phyloP scores from a whole-genome alignment of 208 protist species.

The Trypanosoma platydactyli region DNA sequence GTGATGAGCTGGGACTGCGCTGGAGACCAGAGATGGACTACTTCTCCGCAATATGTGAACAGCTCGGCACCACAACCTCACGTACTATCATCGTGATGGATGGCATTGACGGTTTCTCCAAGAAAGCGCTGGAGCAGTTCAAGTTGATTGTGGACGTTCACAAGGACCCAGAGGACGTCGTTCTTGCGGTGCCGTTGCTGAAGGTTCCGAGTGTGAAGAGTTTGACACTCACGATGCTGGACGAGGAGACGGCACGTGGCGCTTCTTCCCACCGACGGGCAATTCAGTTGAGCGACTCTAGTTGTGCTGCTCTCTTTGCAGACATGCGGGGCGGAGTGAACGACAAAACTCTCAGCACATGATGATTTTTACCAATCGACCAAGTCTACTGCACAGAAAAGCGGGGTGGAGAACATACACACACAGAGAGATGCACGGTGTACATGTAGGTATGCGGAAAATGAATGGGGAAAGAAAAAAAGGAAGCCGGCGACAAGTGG shows the following conservation, averaged over 20 bases:
- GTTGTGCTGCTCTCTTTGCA: too few relatives aligned
- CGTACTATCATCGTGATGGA: slow-evolving; percentile 83
- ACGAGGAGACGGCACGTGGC: slow-evolving; percentile 19
- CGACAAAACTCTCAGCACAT: too few relatives aligned
- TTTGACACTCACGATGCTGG: slow-evolving; percentile 58
- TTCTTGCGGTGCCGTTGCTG: slow-evolving; percentile 41
- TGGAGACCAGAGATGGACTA: slow-evolving; percentile 88
- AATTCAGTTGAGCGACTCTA: too few relatives aligned
- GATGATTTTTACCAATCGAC: too few relatives aligned
- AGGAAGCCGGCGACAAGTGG: too few relatives aligned
- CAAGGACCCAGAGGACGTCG: slow-evolving; percentile 40
- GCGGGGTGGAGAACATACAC: too few relatives aligned
- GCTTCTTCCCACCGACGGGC: too few relatives aligned
- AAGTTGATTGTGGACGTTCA: slow-evolving; percentile 76
- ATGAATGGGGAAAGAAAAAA: too few relatives aligned
- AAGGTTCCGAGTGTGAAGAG: slow-evolving; percentile 42
- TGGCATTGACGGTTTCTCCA: slow-evolving; percentile 77
- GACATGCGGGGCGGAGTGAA: too few relatives aligned
- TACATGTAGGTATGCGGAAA: too few relatives aligned
- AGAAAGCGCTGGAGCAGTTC: slow-evolving; percentile 73
- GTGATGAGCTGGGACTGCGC: slow-evolving; percentile 48
- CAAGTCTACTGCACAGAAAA: too few relatives aligned
- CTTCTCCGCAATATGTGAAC: slow-evolving; percentile 68
- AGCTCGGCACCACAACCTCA: slow-evolving; percentile 51
- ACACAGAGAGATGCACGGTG: too few relatives aligned